These are phyloP conservation scores for Pestalotiopsis sp. DNA, from an alignment of 2,329 filamentous ascomycete species.

Conservation along the genomic window DNA sequence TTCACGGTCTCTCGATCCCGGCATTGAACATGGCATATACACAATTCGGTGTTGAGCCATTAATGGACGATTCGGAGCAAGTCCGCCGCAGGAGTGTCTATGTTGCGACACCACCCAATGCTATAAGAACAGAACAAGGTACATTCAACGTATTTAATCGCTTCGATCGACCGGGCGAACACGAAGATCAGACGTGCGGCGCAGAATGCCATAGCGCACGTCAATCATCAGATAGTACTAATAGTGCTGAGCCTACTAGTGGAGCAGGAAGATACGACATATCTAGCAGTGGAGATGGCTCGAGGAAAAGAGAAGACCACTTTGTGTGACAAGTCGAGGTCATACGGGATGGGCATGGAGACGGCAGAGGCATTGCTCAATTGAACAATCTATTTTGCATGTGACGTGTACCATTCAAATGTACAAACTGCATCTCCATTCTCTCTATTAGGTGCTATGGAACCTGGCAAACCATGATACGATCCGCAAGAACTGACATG, in stretches of 20 bases:
- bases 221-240: background rate
- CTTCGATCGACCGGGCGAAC: conserved; percentile 31
- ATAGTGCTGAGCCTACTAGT: background rate
- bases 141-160: conserved; percentile 52
- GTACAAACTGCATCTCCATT: too few species aligned
- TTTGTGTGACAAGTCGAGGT: too few species aligned
- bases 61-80: conserved; percentile 44
- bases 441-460: too few species aligned
- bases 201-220: background rate
- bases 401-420: too few species aligned
- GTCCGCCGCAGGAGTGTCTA: conserved; percentile 40
- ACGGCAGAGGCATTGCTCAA: too few species aligned
- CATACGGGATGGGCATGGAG: too few species aligned
- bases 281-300: background rate
- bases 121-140: conserved; percentile 37
- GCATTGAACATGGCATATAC: conserved; percentile 42
- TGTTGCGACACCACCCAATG: conserved; percentile 41
- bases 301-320: too few species aligned
- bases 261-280: background rate
- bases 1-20: conserved; percentile 53
- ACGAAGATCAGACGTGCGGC: background rate
- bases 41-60: conserved; percentile 41
- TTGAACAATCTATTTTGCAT: too few species aligned
- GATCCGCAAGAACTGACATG: too few species aligned
- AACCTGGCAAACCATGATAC: too few species aligned